Evolutionary conservation across 2,329 filamentous ascomycete genomes (phyloP), one percentile per base, ranked within the genome.

Genomic region (Calcarisporium arbuscula): DNA sequence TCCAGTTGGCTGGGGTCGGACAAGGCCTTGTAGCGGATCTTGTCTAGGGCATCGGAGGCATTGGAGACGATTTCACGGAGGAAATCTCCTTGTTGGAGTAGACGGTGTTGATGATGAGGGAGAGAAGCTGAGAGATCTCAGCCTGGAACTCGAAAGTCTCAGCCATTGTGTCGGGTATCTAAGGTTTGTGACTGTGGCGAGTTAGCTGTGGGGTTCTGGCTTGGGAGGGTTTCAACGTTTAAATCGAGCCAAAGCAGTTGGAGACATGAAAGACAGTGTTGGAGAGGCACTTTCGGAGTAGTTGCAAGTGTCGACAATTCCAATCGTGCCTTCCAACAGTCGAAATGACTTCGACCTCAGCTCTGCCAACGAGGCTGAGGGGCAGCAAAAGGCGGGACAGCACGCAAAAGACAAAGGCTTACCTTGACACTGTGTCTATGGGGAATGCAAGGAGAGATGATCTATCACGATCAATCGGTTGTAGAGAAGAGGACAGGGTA

Each of bases 61-160:
- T 98, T 98, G 72, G 92, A 96, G 61, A 98, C 86, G 56, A 98
- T 65, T 74, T 98, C 92, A 83, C 92, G 77, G 58, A 98, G 74
- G 82, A 98, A 98, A 98, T 96, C 74, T 96, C 92, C 80, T 98
- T 98, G 84, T 98, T 98, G 56, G 89, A 95, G 80, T 96, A 98
- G 74, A 98, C 92, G 51, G 92, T 96, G 85, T 98, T 98, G 80
- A 98, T 98, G 72, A 98, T 98, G 65, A 98, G 85, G 54, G 83
- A 88, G 64, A 98, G 85, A 51, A 98, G 86, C 86, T 98, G 92
- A 85, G 90, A 96, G 65, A 98, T 98, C 85, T 98, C 92, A 84
- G 92, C 92, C 84, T 98, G 92, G 77, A 96, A 98, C 84, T 96
- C 90, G 74, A 98, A 98, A 54, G 89, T 95, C 77, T 96, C 89